phyloP scores from a whole-genome alignment of 768 basidiomycete species.

The Nidularia pulvinata region DNA sequence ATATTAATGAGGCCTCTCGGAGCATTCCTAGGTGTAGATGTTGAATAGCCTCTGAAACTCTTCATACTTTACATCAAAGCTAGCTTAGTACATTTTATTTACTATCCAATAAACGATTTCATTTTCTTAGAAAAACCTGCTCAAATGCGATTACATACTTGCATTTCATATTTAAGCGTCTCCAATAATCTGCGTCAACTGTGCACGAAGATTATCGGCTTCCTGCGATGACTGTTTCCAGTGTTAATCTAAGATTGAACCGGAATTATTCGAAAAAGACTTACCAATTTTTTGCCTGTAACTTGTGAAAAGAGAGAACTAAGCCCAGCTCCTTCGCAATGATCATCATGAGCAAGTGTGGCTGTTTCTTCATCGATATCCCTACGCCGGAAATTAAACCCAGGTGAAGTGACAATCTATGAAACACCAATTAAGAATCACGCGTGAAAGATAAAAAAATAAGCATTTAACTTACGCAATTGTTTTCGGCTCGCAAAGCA shows the following conservation, averaged over 20 bases:
- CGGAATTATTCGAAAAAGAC: neutral
- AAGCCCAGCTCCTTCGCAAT: conserved; percentile 27
- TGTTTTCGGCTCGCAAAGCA: conserved; percentile 37
- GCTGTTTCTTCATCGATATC: conserved; percentile 1
- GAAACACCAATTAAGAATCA: neutral
- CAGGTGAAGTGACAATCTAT: conserved; percentile 14
- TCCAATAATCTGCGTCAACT: neutral
- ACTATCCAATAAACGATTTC: too few species aligned
- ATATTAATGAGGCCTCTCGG: too few species aligned
- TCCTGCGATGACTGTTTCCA: neutral
- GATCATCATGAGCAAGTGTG: conserved; percentile 12
- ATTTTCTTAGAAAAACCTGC: too few species aligned
- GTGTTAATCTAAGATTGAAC: neutral
- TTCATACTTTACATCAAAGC: too few species aligned
- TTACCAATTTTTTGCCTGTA: neutral
- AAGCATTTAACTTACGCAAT: conserved; percentile 29
- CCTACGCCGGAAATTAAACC: conserved; percentile 18
- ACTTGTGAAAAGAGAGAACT: conserved; percentile 20
- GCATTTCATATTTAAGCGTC: neutral
- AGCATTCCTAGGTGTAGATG: too few species aligned
- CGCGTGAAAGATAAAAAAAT: conserved; percentile 1
- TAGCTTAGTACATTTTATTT: too few species aligned
- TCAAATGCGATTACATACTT: too few species aligned
- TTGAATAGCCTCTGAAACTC: too few species aligned
- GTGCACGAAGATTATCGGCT: neutral